Percentiles rank a stretch among this genome's conserved stretches.
Conservation (phyloP, 2,329 filamentous ascomycete species). For the Colletotrichum simmondsii region DNA sequence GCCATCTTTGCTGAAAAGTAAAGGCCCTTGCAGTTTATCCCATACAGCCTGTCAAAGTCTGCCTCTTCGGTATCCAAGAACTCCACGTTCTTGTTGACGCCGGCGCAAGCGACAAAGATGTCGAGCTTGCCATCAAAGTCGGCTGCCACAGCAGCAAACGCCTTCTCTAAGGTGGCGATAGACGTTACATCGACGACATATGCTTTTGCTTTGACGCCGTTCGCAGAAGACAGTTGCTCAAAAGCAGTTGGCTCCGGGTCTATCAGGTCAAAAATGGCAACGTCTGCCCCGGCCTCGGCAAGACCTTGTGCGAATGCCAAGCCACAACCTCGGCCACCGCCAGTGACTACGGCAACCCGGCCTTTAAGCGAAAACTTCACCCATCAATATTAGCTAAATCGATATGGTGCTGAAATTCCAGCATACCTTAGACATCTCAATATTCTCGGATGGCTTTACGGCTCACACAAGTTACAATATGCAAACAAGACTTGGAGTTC, state of each 20-base stretch:
- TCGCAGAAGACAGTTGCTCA: not conserved
- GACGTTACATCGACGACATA: slow-evolving; percentile 22
- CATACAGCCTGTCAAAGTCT: slow-evolving; percentile 21
- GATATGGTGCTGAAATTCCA: not conserved
- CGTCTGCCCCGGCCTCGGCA: slow-evolving; percentile 23
- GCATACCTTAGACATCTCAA: not conserved
- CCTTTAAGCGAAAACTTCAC: slow-evolving; percentile 59
- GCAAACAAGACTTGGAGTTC: not conserved
- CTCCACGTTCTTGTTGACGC: slow-evolving; percentile 43
- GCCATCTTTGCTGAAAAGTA: slow-evolving; percentile 59
- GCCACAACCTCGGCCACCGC: slow-evolving; percentile 57
- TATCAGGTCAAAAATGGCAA: slow-evolving; percentile 28
- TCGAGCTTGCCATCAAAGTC: slow-evolving; percentile 45
- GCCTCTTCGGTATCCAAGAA: slow-evolving; percentile 24
- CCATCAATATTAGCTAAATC: not conserved
- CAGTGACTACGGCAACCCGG: slow-evolving; percentile 57
- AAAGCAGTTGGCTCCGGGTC: slow-evolving; percentile 15
- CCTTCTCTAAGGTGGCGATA: slow-evolving; percentile 5
- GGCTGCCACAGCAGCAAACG: not conserved
- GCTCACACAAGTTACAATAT: not conserved
- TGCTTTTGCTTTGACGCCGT: not conserved
- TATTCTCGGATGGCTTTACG: not conserved
- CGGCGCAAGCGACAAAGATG: slow-evolving; percentile 47
- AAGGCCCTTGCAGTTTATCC: slow-evolving; percentile 22
- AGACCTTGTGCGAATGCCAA: slow-evolving; percentile 39